Evolutionary conservation across 2,329 filamentous ascomycete species (phyloP).

Genomic region (Trichoderma hamatum): DNA sequence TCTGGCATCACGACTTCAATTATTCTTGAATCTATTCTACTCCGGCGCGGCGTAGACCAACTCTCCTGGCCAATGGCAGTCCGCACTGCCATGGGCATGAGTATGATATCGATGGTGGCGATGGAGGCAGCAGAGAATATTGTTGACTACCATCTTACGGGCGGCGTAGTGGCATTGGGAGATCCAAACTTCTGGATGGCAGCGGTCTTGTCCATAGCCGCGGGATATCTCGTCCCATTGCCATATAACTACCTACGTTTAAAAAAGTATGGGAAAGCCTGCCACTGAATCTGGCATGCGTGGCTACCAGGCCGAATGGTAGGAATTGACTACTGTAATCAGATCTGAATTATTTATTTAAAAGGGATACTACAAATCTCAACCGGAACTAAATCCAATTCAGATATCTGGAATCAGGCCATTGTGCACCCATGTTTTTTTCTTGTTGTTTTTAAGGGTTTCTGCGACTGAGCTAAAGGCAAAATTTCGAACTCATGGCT

Average conservation of each 20-base stretch:
- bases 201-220: conserved; percentile 48
- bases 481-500: not conserved
- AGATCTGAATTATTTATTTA: not conserved
- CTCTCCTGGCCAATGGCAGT: conserved; percentile 51
- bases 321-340: not conserved
- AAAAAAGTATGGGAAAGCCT: conserved; percentile 52
- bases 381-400: not conserved
- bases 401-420: not conserved
- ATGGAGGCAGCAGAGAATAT: conserved; percentile 60
- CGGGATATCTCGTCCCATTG: conserved; percentile 53
- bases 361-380: not conserved
- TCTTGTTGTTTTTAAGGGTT: not conserved
- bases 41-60: conserved; percentile 51
- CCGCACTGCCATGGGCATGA: conserved; percentile 60
- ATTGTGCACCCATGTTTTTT: not conserved
- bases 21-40: conserved; percentile 54
- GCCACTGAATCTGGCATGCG: conserved; percentile 40
- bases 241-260: conserved; percentile 58
- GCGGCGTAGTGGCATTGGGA: conserved; percentile 51
- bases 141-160: conserved; percentile 59
- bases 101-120: conserved; percentile 60
- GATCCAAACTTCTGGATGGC: conserved; percentile 56
- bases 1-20: conserved; percentile 56
- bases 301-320: not conserved
- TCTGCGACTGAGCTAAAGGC: not conserved